Base-by-base conservation (phyloP, 2,329 filamentous ascomycete species). In the Colletotrichum sp. region DNA sequence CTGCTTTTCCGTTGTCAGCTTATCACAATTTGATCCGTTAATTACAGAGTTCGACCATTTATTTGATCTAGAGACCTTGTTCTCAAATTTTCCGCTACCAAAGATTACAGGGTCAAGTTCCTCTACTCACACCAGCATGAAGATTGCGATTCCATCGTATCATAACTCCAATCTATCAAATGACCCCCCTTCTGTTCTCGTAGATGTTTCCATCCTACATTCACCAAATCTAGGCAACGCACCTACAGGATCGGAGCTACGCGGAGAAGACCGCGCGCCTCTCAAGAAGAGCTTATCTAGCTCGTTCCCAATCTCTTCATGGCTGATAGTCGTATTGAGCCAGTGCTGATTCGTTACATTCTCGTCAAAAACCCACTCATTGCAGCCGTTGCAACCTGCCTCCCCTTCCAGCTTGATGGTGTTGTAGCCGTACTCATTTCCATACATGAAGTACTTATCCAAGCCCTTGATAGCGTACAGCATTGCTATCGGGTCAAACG, bases 401-500 rank as follows among this genome's bases (percentile, higher is more conserved):
- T 60, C 32, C 15, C 24, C 62, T 12, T 26, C 9, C 0, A 79
- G 68, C 16, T 78, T 77, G 6, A 89, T 82, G 55, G 81, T 77
- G 72, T 89, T 89, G 72, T 86, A 86, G 3, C 88, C 87, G 21
- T 75, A 75, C 12, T 80, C 78, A 64, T 87, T 86, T 6, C 80
- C 85, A 36, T 81, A 84, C 71, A 80, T 78, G 63, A 88, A 86
- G 18, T 85, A 39, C 3, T 80, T 81, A 0, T 80, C 82, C 8
- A 86, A 73, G 0, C 86, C 86, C 0, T 80, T 52, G 7, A 86
- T 81, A 6, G 83, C 86, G 52, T 88, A 88, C 24, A 87, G 73
- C 12, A 86, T 80, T 0, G 87, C 83, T 18, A 88, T 66, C 2
- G 86, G 86, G 75, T 88, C 87, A 85, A 86, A 88, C 0, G 85